A percentile compares a stretch with the other conserved stretches of the same genome.
These are phyloP conservation scores for Thamnidium elegans DNA, from an alignment of 192 early-diverging fungal species.

Conservation along the genomic window DNA sequence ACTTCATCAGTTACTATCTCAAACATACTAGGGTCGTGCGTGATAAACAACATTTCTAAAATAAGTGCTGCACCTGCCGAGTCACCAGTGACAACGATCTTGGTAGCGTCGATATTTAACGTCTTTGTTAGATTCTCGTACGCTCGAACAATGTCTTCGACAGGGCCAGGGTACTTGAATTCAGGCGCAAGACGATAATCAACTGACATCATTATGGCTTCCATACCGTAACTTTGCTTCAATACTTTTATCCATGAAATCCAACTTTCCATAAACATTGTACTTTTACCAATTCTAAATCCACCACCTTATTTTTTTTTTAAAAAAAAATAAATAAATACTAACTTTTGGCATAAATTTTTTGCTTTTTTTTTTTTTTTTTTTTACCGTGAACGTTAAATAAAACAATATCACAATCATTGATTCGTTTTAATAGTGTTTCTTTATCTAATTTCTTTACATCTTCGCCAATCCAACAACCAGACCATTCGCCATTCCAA, in stretches of 20 bases:
- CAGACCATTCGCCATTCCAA: slow-evolving; percentile 35
- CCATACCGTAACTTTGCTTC: slow-evolving; percentile 30
- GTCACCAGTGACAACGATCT: slow-evolving; percentile 35
- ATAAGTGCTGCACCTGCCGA: slow-evolving; percentile 28
- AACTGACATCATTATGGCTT: slow-evolving; percentile 33
- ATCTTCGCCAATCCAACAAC: slow-evolving; percentile 39
- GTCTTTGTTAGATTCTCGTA: slow-evolving; percentile 34
- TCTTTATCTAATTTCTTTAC: slow-evolving; percentile 20
- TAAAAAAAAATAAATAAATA: background rate
- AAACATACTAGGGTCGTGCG: slow-evolving; percentile 38
- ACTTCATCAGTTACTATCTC: slow-evolving; percentile 32
- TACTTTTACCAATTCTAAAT: slow-evolving; percentile 28
- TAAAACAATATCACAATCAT: slow-evolving; percentile 28
- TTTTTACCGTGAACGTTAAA: slow-evolving; percentile 32
- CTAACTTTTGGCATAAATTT: background rate
- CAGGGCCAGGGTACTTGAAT: slow-evolving; percentile 31
- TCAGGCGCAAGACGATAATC: slow-evolving; percentile 37
- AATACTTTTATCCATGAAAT: slow-evolving; percentile 32
- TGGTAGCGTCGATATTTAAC: slow-evolving; percentile 15
- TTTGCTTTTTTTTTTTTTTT: too few species aligned
- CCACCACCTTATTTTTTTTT: slow-evolving; percentile 15
- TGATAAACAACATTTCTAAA: slow-evolving; percentile 34
- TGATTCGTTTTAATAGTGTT: slow-evolving; percentile 16
- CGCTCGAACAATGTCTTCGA: slow-evolving; percentile 34
- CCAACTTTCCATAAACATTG: slow-evolving; percentile 36